phyloP scores from a whole-genome alignment of 768 basidiomycete genomes.

The Xerocomellus dryophilus region DNA sequence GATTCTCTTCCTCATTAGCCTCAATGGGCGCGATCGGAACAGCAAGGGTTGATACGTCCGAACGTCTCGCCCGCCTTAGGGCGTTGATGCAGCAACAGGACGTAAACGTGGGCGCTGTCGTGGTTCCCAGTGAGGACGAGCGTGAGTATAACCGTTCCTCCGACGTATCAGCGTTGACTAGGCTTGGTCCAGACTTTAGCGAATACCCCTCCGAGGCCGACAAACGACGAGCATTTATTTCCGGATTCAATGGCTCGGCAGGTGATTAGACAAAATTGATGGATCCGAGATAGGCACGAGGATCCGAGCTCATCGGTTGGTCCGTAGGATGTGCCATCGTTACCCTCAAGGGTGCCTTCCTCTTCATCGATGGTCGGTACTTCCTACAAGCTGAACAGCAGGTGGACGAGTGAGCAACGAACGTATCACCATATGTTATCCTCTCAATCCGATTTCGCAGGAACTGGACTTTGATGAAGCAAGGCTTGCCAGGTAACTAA shows the following conservation, averaged over 20 bases:
- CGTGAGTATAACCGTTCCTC: constrained; percentile 48
- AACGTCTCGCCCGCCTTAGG: constrained; percentile 60
- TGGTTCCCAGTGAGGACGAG: constrained; percentile 91
- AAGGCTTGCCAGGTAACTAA: constrained; percentile 70
- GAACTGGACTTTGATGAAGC: constrained; percentile 94
- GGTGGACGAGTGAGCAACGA: constrained; percentile 62
- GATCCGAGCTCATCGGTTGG: constrained; percentile 3
- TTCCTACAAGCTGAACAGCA: constrained; percentile 91
- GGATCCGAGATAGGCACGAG: not conserved
- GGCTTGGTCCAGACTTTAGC: constrained; percentile 62
- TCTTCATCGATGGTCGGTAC: constrained; percentile 96
- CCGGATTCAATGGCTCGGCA: constrained; percentile 92
- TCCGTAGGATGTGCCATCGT: constrained; percentile 70
- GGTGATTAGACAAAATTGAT: constrained; percentile 42
- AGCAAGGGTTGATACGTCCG: constrained; percentile 57
- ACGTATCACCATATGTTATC: not conserved
- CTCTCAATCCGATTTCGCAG: constrained; percentile 33
- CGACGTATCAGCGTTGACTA: not conserved
- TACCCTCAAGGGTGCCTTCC: constrained; percentile 63
- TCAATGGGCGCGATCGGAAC: constrained; percentile 38
- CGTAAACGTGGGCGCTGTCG: constrained; percentile 61
- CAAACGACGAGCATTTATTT: constrained; percentile 81
- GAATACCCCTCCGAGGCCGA: constrained; percentile 88
- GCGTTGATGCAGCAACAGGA: constrained; percentile 62
- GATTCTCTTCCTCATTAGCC: constrained; percentile 15